phyloP scores from a whole-genome alignment of 2,329 filamentous ascomycete species.

The Microdochium trichocladiopsis region DNA sequence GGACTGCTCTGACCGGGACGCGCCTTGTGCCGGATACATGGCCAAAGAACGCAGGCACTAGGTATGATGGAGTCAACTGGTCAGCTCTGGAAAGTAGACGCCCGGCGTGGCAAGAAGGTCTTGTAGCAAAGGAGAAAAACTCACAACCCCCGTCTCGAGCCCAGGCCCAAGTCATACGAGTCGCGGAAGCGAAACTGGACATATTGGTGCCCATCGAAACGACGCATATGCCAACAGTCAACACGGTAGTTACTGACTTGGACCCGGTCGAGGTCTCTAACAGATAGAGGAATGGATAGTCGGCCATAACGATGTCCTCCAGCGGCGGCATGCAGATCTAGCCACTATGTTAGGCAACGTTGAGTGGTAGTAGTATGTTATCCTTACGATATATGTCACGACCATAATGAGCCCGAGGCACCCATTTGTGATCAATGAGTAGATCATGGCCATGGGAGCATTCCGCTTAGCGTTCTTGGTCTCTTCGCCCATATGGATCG shows the following conservation, averaged over 20 bases:
- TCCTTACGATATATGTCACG: background rate
- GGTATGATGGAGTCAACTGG: no score
- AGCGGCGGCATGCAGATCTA: constrained; percentile 5
- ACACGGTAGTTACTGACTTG: constrained; percentile 1
- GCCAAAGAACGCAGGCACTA: constrained; percentile 3
- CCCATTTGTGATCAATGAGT: constrained; percentile 3
- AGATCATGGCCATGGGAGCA: constrained; percentile 3
- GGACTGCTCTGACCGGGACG: constrained; percentile 4
- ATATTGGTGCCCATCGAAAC: background rate
- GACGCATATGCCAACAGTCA: constrained; percentile 1
- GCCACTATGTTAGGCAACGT: background rate
- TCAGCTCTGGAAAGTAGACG: background rate
- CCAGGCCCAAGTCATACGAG: constrained; percentile 5
- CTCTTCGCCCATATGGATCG: constrained; percentile 7
- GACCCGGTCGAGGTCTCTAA: background rate
- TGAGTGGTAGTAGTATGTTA: background rate
- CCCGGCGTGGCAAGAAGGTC: no score
- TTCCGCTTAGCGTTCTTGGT: constrained; percentile 5
- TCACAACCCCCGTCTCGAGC: constrained; percentile 3
- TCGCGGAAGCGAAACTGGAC: constrained; percentile 3
- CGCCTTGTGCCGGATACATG: constrained; percentile 3
- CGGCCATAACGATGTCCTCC: no score
- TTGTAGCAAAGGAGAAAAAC: background rate
- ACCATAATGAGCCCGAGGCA: constrained; percentile 4
- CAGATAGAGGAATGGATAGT: no score